phyloP scores from a whole-genome alignment of 78 protist genomes.

The Trichosphaerium sp. region DNA sequence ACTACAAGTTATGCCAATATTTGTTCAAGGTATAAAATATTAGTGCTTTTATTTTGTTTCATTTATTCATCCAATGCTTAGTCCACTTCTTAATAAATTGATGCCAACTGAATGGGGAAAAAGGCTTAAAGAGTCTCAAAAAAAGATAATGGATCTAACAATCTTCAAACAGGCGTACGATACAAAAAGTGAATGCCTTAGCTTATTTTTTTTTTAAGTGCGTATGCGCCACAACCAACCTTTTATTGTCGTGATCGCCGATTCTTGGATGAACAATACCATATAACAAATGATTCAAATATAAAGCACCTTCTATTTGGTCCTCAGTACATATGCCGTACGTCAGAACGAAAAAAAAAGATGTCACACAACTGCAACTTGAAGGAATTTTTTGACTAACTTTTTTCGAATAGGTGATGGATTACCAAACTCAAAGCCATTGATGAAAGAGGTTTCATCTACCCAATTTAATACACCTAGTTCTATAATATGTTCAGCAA shows the following conservation, averaged over 20 bases:
- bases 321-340: not conserved
- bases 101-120: not conserved
- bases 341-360: not conserved
- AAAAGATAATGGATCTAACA: not conserved
- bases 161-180: not conserved
- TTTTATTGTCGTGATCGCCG: constrained; percentile 14
- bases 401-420: not conserved
- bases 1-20: no score
- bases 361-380: not conserved
- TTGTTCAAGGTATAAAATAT: no score
- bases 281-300: not conserved
- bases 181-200: no score
- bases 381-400: not conserved
- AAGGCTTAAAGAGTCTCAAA: not conserved
- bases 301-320: not conserved
- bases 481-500: not conserved
- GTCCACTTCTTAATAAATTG: not conserved
- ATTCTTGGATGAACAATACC: not conserved
- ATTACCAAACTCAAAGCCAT: not conserved
- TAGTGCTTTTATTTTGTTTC: no score
- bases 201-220: constrained; percentile 15
- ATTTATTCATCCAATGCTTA: not conserved
- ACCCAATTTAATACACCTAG: not conserved
- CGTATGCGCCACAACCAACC: constrained; percentile 9
- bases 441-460: not conserved